Evolutionary conservation across 345 rosid genomes (phyloP).

Genomic region (Pseudoturritis turrita): DNA sequence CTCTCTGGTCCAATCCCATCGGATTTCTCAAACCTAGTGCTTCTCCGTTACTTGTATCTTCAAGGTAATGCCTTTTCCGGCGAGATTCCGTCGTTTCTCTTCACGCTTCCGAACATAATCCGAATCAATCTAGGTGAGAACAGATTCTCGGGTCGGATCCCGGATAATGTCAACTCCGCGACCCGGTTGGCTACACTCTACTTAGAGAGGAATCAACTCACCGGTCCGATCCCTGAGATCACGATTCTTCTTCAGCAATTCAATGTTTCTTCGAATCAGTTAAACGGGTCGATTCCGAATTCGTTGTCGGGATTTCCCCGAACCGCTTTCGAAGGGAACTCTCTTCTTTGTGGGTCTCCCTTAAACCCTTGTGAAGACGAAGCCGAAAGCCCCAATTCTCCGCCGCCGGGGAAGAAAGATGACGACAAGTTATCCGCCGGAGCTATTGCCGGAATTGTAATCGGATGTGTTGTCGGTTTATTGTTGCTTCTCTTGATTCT

Average conservation of each 20-base stretch:
- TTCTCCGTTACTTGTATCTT: conserved; percentile 59
- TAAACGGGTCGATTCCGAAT: conserved; percentile 60
- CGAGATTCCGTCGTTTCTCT: conserved; percentile 63
- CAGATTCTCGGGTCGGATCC: conserved; percentile 56
- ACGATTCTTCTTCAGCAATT: conserved; percentile 45
- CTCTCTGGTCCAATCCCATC: conserved; percentile 63
- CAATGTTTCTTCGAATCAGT: conserved; percentile 60
- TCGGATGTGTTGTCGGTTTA: conserved; percentile 49
- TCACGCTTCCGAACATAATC: conserved; percentile 47
- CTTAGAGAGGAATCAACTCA: conserved; percentile 56
- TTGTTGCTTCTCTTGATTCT: conserved; percentile 43
- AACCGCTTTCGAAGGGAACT: conserved; percentile 54
- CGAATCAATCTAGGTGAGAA: conserved; percentile 60
- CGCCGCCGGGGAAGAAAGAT: conserved; percentile 3
- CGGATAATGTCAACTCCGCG: conserved; percentile 44
- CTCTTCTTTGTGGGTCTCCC: conserved; percentile 72
- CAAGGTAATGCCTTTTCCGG: conserved; percentile 73
- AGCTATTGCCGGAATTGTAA: conserved; percentile 70
- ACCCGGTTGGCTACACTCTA: conserved; percentile 47
- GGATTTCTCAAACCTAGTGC: conserved; percentile 52
- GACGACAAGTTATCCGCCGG: conserved; percentile 45
- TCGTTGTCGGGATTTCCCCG: conserved; percentile 28
- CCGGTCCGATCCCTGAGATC: conserved; percentile 70
- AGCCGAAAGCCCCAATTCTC: neutral
- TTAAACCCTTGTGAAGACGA: conserved; percentile 36